These are phyloP conservation scores for Suillus subluteus DNA, from an alignment of 768 basidiomycete species.

Conservation along the genomic window DNA sequence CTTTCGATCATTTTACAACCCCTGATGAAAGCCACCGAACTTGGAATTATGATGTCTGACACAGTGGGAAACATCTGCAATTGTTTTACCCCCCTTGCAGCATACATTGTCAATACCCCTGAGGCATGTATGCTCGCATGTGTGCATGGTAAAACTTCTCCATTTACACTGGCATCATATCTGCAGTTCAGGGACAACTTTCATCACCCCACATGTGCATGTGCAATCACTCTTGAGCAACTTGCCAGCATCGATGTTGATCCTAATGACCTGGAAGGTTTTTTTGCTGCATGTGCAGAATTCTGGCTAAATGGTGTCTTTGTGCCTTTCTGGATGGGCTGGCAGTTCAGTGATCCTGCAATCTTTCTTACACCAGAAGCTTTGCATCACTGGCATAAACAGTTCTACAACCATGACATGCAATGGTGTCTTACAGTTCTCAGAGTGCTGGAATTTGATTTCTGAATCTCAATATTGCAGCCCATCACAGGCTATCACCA, in stretches of 20 bases:
- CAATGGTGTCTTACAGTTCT: constrained; percentile 40
- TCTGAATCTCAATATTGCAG: constrained; percentile 19
- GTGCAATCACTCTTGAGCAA: no score
- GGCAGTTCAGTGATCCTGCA: not conserved
- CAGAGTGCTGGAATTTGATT: constrained; percentile 29
- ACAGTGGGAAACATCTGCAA: no score
- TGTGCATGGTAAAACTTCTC: no score
- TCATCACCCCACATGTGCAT: no score
- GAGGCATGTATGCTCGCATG: no score
- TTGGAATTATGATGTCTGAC: no score
- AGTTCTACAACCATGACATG: not conserved
- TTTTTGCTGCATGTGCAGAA: not conserved
- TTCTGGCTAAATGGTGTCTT: not conserved
- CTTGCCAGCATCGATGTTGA: not conserved
- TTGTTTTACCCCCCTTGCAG: no score
- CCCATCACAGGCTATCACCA: constrained; percentile 37
- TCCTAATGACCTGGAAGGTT: not conserved
- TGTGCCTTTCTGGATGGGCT: not conserved
- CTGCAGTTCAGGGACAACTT: no score
- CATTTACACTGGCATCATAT: no score
- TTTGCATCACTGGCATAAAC: not conserved
- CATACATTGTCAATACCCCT: no score
- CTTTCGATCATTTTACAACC: no score
- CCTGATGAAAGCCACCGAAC: no score
- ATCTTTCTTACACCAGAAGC: constrained; percentile 7